A percentile compares a stretch with the other conserved stretches of the same genome.
Conservation (phyloP, 1,284 basidiomycete genomes). For the Pisolithus thermaeus region DNA sequence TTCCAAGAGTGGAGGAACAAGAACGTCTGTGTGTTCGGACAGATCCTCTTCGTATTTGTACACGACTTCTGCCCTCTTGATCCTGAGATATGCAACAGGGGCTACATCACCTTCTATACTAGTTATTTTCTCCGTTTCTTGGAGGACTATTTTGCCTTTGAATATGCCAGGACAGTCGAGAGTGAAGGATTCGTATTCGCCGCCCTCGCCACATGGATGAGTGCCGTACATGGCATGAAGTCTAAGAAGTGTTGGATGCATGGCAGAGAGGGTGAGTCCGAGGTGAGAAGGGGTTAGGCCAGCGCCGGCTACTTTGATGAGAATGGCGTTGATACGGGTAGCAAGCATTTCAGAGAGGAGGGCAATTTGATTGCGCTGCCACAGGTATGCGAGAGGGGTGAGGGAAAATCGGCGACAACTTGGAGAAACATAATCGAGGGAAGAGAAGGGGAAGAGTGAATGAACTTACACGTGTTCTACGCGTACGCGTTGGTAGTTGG, state of each 20-base stretch:
- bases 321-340: slow-evolving; percentile 73
- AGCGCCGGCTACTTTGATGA: slow-evolving; percentile 97
- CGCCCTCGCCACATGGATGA: slow-evolving; percentile 96
- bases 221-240: slow-evolving; percentile 85
- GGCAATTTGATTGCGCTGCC: slow-evolving; percentile 87
- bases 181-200: slow-evolving; percentile 96
- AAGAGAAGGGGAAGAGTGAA: neutral
- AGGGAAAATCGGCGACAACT: slow-evolving; percentile 81
- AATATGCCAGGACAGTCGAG: slow-evolving; percentile 85
- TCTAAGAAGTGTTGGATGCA: slow-evolving; percentile 69
- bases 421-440: slow-evolving; percentile 10
- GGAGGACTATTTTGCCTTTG: slow-evolving; percentile 71
- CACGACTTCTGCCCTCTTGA: slow-evolving; percentile 50
- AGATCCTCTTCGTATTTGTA: slow-evolving; percentile 14
- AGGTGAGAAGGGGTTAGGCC: slow-evolving; percentile 79
- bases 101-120: slow-evolving; percentile 74
- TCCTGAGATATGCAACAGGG: slow-evolving; percentile 82
- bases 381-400: slow-evolving; percentile 84
- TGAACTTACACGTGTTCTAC: slow-evolving; percentile 90
- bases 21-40: slow-evolving; percentile 10
- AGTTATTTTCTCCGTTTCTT: slow-evolving; percentile 64
- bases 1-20: slow-evolving; percentile 51
- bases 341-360: slow-evolving; percentile 85
- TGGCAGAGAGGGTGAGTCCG: slow-evolving; percentile 70
- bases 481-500: slow-evolving; percentile 94